Conservation (phyloP, 805 yeast species). For the Lipomyces yamadae region DNA sequence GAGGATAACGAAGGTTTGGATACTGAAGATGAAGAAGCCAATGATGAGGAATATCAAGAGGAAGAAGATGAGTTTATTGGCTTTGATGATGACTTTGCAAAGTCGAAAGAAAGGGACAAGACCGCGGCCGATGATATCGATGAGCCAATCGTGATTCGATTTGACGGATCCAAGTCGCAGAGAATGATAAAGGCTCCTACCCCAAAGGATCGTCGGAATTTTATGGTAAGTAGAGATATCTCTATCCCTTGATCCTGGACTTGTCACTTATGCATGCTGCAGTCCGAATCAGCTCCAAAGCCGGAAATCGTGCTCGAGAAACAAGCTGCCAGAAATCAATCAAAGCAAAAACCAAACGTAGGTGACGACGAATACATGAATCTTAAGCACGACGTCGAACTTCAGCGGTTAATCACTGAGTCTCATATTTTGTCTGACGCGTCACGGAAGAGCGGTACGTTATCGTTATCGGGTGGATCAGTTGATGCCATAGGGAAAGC, state of each 20-base stretch:
- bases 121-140: conserved; percentile 39
- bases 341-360: conserved; percentile 20
- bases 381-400: conserved; percentile 66
- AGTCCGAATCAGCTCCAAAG: conserved; percentile 44
- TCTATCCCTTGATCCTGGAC: neutral
- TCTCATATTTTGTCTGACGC: conserved; percentile 61
- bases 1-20: conserved; percentile 6
- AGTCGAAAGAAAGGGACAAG: neutral
- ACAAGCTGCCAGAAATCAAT: conserved; percentile 8
- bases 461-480: conserved; percentile 30
- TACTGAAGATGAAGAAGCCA: conserved; percentile 16
- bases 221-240: conserved; percentile 37
- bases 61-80: conserved; percentile 37
- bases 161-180: conserved; percentile 42
- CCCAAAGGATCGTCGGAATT: conserved; percentile 41
- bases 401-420: conserved; percentile 69
- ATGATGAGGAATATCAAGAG: conserved; percentile 6
- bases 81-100: conserved; percentile 30
- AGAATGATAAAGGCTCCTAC: conserved; percentile 21
- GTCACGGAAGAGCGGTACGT: conserved; percentile 18
- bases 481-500: conserved; percentile 48
- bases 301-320: conserved; percentile 32
- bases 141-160: conserved; percentile 45
- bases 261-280: neutral
- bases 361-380: conserved; percentile 50